Base-by-base conservation (phyloP, 1,139 yeast genomes). In the Yamadazyma siamensis region DNA sequence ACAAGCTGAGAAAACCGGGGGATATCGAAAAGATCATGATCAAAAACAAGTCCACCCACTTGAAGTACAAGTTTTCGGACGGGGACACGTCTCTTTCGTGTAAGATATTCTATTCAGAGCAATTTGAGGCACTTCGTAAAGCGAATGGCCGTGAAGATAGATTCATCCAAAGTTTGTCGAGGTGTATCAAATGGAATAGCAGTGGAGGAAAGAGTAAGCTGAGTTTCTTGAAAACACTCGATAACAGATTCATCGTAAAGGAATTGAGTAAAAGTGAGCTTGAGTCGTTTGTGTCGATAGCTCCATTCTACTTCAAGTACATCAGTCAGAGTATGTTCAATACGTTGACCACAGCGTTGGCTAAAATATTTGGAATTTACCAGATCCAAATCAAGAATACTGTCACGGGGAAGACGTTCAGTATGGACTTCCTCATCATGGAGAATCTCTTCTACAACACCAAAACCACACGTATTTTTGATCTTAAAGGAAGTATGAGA, bases 131-230 rank as follows among this genome's bases (percentile, higher is more conserved):
- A 0, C 79, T 94, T 43, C 67, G 98, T 36, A 71, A 76, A 36
- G 80, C 85, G 13, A 89, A 96, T 63, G 89, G 87, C 0, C 77
- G 83, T 39, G 79, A 80, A 35, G 82, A 75, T 4, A 75, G 75
- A 43, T 91, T 82, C 44, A 77, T 91, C 24, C 96, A 88, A 53
- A 87, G 96, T 54, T 71, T 94, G 34, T 81, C 96, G 10, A 63
- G 98, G 40, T 91, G 99, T 59, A 76, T 88, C 19, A 86, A 88
- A 52, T 94, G 97, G 97, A 91, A 91, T 48, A 83, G 95, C 0
- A 76, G 82, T 26, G 99, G 99, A 22, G 99, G 99, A 25, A 91
- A 91, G 54, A 85, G 95, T 54, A 97, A 97, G 0, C 85, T 96
- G 2, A 87, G 88, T 13, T 94, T 94, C 56, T 65, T 94, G 56